phyloP scores from a whole-genome alignment of 2,329 filamentous ascomycete species.

The Clonostachys solani region DNA sequence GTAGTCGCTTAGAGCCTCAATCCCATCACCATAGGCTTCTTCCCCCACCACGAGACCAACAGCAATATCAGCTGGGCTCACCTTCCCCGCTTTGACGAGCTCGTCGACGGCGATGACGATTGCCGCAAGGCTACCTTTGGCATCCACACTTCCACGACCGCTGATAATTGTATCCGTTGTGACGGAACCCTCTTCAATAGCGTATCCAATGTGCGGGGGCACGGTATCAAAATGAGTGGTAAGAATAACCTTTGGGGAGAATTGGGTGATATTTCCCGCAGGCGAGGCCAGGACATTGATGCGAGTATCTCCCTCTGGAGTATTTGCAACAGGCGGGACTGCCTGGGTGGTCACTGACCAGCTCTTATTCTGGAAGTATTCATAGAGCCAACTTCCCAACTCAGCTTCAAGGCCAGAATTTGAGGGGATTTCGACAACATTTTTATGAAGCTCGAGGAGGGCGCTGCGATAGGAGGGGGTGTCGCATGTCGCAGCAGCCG shows the following conservation, averaged over 20 bases:
- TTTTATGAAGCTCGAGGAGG: slow-evolving; percentile 69
- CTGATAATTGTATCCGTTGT: slow-evolving; percentile 32
- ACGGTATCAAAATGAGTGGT: slow-evolving; percentile 74
- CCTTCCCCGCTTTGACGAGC: slow-evolving; percentile 6
- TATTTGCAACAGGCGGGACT: slow-evolving; percentile 25
- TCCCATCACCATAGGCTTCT: slow-evolving; percentile 12
- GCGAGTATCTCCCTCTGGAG: slow-evolving; percentile 16
- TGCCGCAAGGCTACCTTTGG: slow-evolving; percentile 60
- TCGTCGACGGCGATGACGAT: slow-evolving; percentile 33
- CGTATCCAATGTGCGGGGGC: slow-evolving; percentile 64
- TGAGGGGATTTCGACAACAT: slow-evolving; percentile 69
- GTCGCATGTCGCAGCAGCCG: slow-evolving; percentile 1
- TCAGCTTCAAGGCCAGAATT: slow-evolving; percentile 64
- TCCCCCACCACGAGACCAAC: slow-evolving; percentile 15
- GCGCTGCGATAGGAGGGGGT: slow-evolving; percentile 32
- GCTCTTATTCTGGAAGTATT: slow-evolving; percentile 52
- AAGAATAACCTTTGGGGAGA: slow-evolving; percentile 13
- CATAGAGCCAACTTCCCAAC: slow-evolving; percentile 64
- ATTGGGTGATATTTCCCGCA: slow-evolving; percentile 31
- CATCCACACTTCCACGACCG: slow-evolving; percentile 67
- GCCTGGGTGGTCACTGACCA: slow-evolving; percentile 40
- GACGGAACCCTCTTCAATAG: slow-evolving; percentile 24
- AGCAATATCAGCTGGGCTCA: slow-evolving; percentile 8
- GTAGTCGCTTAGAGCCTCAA: slow-evolving; percentile 23
- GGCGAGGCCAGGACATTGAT: too few species aligned